Conservation (phyloP, 305 asterid genomes). For the Fraxinus nigra region DNA sequence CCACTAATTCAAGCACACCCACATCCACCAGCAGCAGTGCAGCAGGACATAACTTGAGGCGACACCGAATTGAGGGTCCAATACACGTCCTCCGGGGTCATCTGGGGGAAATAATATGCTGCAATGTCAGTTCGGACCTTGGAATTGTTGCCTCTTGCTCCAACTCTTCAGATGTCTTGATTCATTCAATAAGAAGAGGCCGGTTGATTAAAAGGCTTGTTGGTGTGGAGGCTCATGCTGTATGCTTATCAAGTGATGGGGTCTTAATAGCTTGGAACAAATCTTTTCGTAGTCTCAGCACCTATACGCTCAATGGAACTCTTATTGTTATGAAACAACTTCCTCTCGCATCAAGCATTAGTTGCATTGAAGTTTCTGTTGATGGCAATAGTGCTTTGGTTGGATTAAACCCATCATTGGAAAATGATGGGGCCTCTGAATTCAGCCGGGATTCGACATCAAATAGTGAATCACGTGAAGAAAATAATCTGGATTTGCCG, state of each 20-base stretch:
- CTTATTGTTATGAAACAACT: constrained; percentile 61
- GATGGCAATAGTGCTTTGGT: constrained; percentile 81
- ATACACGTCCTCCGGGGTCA: constrained; percentile 92
- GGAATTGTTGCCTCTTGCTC: constrained; percentile 93
- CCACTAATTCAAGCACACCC: constrained; percentile 61
- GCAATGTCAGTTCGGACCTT: constrained; percentile 88
- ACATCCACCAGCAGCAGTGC: constrained; percentile 42
- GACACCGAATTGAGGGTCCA: constrained; percentile 85
- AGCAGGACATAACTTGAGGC: constrained; percentile 37
- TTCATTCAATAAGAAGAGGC: constrained; percentile 87
- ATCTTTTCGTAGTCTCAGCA: constrained; percentile 48
- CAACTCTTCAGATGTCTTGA: constrained; percentile 66
- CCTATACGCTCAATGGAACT: constrained; percentile 78
- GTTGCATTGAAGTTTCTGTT: constrained; percentile 85
- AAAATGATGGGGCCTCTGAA: constrained; percentile 42
- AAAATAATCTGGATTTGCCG: constrained; percentile 41
- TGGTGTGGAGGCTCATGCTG: constrained; percentile 74
- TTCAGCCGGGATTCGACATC: constrained; percentile 24
- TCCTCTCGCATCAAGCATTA: constrained; percentile 55
- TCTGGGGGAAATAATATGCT: constrained; percentile 75
- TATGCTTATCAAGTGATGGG: constrained; percentile 85
- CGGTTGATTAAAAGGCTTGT: constrained; percentile 71
- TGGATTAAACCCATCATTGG: constrained; percentile 68
- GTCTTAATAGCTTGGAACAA: constrained; percentile 71
- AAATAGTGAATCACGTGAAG: constrained; percentile 36